Conservation (phyloP, 1,284 basidiomycete species). For the Tausonia pullulans region DNA sequence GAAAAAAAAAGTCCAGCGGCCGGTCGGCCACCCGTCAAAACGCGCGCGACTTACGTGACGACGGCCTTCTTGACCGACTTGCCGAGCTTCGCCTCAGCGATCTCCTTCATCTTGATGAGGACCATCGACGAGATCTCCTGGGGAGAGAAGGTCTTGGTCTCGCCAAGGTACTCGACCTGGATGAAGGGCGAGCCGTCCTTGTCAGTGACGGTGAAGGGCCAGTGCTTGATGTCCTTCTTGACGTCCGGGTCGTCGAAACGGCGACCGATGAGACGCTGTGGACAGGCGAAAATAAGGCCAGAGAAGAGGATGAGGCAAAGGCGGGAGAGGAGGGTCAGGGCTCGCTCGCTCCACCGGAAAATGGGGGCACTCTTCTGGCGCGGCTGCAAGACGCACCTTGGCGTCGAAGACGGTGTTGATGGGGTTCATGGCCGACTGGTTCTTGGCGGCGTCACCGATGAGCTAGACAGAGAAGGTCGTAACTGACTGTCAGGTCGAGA, state of each 20-base stretch:
- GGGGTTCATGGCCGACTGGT: conserved; percentile 93
- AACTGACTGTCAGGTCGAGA: conserved; percentile 18
- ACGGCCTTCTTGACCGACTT: conserved; percentile 54
- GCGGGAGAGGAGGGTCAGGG: too few relatives aligned
- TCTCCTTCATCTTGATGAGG: conserved; percentile 93
- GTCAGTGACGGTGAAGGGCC: conserved; percentile 50
- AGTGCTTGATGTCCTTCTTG: conserved; percentile 61
- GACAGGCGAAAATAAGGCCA: conserved; percentile 21
- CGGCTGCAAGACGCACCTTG: conserved; percentile 42
- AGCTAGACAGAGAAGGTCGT: neutral
- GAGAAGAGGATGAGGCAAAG: conserved; percentile 22
- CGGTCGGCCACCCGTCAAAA: too few relatives aligned
- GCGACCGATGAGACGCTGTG: conserved; percentile 80
- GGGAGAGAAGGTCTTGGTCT: conserved; percentile 49
- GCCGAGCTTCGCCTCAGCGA: conserved; percentile 51
- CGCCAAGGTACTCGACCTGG: conserved; percentile 48
- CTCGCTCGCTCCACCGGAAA: too few relatives aligned
- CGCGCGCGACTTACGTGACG: conserved; percentile 44
- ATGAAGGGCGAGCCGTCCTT: conserved; percentile 47
- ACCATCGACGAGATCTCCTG: conserved; percentile 94
- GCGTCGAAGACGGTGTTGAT: conserved; percentile 93
- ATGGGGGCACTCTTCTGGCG: too few relatives aligned
- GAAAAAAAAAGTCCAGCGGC: too few relatives aligned
- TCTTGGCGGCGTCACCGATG: conserved; percentile 64
- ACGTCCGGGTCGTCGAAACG: conserved; percentile 65